Base-by-base conservation (phyloP, 306 rosid genomes). In the Sesbania bispinosa region DNA sequence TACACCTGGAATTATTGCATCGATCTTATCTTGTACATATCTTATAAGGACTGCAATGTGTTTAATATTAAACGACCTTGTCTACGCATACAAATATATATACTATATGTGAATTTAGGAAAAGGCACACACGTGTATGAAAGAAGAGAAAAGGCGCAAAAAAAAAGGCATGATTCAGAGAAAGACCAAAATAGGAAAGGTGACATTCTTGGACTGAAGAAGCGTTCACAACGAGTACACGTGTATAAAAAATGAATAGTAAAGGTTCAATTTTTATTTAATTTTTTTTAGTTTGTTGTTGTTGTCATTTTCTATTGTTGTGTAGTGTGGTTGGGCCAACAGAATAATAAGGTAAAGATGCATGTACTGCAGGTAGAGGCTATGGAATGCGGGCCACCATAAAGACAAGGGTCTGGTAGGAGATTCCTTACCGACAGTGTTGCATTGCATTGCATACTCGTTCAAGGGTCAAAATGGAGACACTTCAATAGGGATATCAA, bases 401-500 rank as follows among this genome's bases (percentile, higher is more conserved):
- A 45, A 62, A 61, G 85, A 77, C 79, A 77, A 13, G 54, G 67
- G 38, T 59, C 27, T 59, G 73, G 57, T 80, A 10, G 16, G 60
- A 69, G 85, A 77, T 81, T 77, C 76, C 72, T 53, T 60, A 43
- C 85, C 85, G 85, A 81, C 85, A 77, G 3, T 69, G 27, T 32
- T 36, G 3, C 7, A 9, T 32, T 5, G 1, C 1, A 20, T 58
- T 62, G 42, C 26, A n/a, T 54, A 53, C 14, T 47, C 41, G 15
- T 36, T 4, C 1, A 39, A 69, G 54, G 71, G 66, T 30, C 53
- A 48, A 69, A 67, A 35, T 10, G 3, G 51, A 20, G 62, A 46
- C 63, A 46, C 5, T 45, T 51, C 24, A 42, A 5, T 53, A 53
- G 0, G 3, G 19, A 23, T 10, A 71, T 58, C 64, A 38, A 23